These are phyloP conservation scores for Albifimbria verrucaria DNA, from an alignment of 2,329 filamentous ascomycete genomes.

Conservation along the genomic window DNA sequence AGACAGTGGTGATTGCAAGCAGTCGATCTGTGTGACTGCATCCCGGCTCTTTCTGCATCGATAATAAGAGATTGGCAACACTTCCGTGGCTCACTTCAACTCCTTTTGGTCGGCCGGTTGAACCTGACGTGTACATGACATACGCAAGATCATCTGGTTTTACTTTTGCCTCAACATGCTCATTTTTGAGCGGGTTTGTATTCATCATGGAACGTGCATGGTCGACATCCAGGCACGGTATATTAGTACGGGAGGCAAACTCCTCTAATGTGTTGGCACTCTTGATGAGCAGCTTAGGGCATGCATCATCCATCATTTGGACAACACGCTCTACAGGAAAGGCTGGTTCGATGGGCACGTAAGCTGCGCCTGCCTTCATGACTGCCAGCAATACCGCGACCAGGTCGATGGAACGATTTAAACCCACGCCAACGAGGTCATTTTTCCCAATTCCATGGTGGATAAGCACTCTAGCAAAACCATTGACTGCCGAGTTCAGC, in stretches of 20 bases:
- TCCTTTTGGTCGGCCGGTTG: conserved; percentile 34
- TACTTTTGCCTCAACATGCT: neutral
- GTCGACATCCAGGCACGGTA: conserved; percentile 2
- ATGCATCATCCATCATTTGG: conserved; percentile 12
- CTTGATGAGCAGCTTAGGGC: conserved; percentile 10
- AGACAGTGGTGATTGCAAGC: conserved; percentile 14
- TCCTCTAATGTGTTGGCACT: neutral
- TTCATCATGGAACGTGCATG: neutral
- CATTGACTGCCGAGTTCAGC: conserved; percentile 7
- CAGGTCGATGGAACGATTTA: conserved; percentile 13
- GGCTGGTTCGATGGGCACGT: conserved; percentile 13
- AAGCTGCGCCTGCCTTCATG: conserved; percentile 12
- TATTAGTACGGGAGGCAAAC: neutral
- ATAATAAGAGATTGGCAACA: conserved; percentile 9
- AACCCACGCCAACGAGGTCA: conserved; percentile 9
- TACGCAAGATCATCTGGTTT: conserved; percentile 20
- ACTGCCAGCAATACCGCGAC: conserved; percentile 12
- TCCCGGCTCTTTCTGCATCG: conserved; percentile 9
- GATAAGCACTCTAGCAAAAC: conserved; percentile 5
- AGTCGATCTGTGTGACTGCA: conserved; percentile 11
- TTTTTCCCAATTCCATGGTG: conserved; percentile 5
- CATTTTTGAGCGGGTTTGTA: neutral
- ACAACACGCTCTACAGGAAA: conserved; percentile 12
- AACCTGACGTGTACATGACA: conserved; percentile 28
- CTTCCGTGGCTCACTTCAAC: conserved; percentile 25